phyloP scores from a whole-genome alignment of 768 basidiomycete genomes.

The Suillus weaverae region DNA sequence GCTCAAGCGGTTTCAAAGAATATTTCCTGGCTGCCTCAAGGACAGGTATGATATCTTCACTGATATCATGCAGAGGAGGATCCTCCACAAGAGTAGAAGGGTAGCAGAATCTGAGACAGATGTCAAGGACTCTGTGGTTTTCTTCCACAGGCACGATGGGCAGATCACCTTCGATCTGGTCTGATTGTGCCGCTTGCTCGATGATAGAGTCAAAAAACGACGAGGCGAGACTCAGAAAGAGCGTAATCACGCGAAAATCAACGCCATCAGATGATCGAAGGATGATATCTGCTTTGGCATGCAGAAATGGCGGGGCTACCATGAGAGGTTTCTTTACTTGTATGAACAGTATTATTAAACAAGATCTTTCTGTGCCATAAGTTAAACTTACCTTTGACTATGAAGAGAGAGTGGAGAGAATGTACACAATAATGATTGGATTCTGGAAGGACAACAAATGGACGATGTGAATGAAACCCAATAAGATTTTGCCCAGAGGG shows the following conservation, averaged over 20 bases:
- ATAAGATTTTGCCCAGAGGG: background rate
- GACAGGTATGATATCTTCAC: slow-evolving; percentile 5
- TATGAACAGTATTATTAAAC: background rate
- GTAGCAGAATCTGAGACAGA: slow-evolving; percentile 15
- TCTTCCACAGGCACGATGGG: slow-evolving; percentile 11
- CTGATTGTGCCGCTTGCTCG: slow-evolving; percentile 18
- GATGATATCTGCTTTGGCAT: slow-evolving; percentile 35
- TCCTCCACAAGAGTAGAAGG: slow-evolving; percentile 13
- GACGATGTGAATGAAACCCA: background rate
- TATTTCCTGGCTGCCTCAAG: slow-evolving; percentile 9
- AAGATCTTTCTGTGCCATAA: background rate
- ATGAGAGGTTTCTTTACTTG: background rate
- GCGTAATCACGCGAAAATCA: slow-evolving; percentile 36
- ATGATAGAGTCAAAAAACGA: slow-evolving; percentile 36
- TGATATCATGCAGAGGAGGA: slow-evolving; percentile 6
- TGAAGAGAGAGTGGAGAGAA: background rate
- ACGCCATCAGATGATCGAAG: slow-evolving; percentile 38
- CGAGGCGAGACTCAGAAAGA: slow-evolving; percentile 38
- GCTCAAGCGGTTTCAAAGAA: slow-evolving; percentile 8
- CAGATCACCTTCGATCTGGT: slow-evolving; percentile 10
- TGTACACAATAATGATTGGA: no score
- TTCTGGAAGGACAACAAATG: background rate
- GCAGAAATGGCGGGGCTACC: slow-evolving; percentile 30
- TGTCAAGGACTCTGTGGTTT: slow-evolving; percentile 12
- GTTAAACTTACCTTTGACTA: background rate